A percentile compares a stretch with the other conserved stretches of the same genome.
phyloP scores from a whole-genome alignment of 768 basidiomycete genomes.

The Mrakia hoshinonis region DNA sequence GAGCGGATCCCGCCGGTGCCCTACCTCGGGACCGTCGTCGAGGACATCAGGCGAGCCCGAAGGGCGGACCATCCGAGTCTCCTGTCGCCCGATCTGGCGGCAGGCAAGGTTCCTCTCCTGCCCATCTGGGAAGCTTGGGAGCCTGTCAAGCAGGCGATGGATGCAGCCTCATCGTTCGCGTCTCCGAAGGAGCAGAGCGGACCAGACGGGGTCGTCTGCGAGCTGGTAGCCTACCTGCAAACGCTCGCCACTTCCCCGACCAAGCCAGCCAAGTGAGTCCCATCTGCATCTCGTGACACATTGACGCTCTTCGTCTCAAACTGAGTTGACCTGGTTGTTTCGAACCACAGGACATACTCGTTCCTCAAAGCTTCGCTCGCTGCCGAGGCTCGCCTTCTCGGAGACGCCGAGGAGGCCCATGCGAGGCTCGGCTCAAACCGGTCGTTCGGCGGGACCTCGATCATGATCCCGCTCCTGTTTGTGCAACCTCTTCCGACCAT shows the following conservation, averaged over 20 bases:
- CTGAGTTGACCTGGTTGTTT: background rate
- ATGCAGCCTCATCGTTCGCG: background rate
- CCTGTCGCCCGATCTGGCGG: background rate
- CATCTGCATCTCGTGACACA: background rate
- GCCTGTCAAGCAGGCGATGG: background rate
- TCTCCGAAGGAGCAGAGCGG: background rate
- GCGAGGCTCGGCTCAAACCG: background rate
- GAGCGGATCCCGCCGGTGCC: conserved; percentile 6
- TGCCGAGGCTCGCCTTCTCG: conserved; percentile 58
- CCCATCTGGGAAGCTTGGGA: conserved; percentile 14
- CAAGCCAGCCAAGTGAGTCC: background rate
- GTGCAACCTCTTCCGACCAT: conserved; percentile 63
- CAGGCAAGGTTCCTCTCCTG: background rate
- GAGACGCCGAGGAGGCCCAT: conserved; percentile 57
- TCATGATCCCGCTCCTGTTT: conserved; percentile 61
- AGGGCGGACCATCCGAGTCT: conserved; percentile 11
- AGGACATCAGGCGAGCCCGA: conserved; percentile 10
- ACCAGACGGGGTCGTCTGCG: background rate
- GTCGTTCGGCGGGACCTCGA: conserved; percentile 40
- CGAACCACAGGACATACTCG: conserved; percentile 51
- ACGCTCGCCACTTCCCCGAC: background rate
- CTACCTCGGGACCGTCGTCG: conserved; percentile 13
- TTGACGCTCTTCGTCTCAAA: background rate
- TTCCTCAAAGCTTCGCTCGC: conserved; percentile 48
- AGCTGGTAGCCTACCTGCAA: background rate